phyloP scores from a whole-genome alignment of 1,284 basidiomycete species.

The Apiotrichum akiyoshidainum region DNA sequence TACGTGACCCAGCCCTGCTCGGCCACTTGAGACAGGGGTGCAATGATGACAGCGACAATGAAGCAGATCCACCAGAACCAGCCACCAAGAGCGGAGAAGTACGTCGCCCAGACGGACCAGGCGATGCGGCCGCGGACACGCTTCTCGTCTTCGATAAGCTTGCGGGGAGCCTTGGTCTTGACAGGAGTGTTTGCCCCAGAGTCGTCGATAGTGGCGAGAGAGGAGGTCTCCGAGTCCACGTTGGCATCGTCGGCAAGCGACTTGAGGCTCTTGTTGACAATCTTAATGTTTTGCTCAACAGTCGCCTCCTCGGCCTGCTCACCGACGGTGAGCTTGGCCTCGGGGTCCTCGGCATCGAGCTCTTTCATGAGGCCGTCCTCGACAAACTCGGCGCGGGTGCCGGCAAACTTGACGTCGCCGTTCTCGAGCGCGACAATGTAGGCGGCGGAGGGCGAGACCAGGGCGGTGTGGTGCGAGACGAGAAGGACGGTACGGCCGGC shows the following conservation, averaged over 20 bases:
- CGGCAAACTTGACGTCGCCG: constrained; percentile 70
- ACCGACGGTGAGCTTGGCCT: constrained; percentile 50
- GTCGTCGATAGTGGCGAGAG: constrained; percentile 41
- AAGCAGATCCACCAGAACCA: constrained; percentile 65
- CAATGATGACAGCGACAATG: constrained; percentile 58
- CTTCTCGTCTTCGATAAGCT: constrained; percentile 85
- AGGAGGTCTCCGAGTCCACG: constrained; percentile 42
- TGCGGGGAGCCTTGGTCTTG: constrained; percentile 63
- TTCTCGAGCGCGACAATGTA: constrained; percentile 72
- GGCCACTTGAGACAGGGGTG: constrained; percentile 68
- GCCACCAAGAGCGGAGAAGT: constrained; percentile 56
- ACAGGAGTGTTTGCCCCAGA: constrained; percentile 30
- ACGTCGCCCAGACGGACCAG: constrained; percentile 73
- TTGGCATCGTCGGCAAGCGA: constrained; percentile 23
- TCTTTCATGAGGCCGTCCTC: constrained; percentile 63
- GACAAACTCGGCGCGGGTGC: constrained; percentile 65
- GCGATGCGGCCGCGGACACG: constrained; percentile 77
- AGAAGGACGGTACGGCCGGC: constrained; percentile 74
- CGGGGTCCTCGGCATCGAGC: constrained; percentile 61
- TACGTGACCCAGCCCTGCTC: constrained; percentile 79
- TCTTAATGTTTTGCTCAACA: constrained; percentile 38
- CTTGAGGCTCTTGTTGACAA: constrained; percentile 40
- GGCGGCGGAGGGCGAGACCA: constrained; percentile 43
- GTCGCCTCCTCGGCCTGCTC: constrained; percentile 52
- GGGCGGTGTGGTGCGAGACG: constrained; percentile 71